These are phyloP conservation scores for Alternaria arborescens DNA, from an alignment of 2,329 filamentous ascomycete species.

Conservation along the genomic window DNA sequence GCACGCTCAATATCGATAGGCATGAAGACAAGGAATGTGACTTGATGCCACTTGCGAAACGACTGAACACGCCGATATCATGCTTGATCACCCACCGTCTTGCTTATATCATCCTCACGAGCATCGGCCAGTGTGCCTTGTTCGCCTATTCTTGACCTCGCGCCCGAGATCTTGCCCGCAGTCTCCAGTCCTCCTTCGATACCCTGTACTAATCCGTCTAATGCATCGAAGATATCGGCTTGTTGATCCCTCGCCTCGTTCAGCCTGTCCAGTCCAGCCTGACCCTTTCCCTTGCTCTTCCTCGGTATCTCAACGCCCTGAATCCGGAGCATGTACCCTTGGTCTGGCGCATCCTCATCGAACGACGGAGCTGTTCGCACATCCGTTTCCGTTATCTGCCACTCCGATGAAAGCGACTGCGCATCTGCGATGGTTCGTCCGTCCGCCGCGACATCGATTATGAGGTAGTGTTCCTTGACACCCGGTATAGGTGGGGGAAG, in stretches of 20 bases:
- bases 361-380: constrained; percentile 70
- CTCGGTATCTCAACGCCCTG: constrained; percentile 60
- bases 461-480: constrained; percentile 63
- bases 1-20: neutral
- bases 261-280: constrained; percentile 38
- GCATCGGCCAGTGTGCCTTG: constrained; percentile 17
- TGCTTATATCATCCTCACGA: constrained; percentile 10
- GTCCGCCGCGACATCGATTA: constrained; percentile 62
- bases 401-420: constrained; percentile 76
- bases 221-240: constrained; percentile 46
- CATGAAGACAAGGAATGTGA: neutral
- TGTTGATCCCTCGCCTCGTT: constrained; percentile 42
- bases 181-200: constrained; percentile 49
- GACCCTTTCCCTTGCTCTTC: constrained; percentile 42
- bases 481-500: constrained; percentile 59
- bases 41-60: neutral
- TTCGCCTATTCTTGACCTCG: constrained; percentile 20
- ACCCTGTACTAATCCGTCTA: constrained; percentile 49
- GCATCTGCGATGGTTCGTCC: constrained; percentile 69
- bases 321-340: constrained; percentile 68
- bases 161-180: constrained; percentile 44
- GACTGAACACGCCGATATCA: neutral
- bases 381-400: constrained; percentile 68
- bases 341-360: constrained; percentile 56
- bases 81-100: constrained; percentile 9